Evolutionary conservation across 2,329 filamentous ascomycete species (phyloP).

Genomic region (Colletotrichum karsti): DNA sequence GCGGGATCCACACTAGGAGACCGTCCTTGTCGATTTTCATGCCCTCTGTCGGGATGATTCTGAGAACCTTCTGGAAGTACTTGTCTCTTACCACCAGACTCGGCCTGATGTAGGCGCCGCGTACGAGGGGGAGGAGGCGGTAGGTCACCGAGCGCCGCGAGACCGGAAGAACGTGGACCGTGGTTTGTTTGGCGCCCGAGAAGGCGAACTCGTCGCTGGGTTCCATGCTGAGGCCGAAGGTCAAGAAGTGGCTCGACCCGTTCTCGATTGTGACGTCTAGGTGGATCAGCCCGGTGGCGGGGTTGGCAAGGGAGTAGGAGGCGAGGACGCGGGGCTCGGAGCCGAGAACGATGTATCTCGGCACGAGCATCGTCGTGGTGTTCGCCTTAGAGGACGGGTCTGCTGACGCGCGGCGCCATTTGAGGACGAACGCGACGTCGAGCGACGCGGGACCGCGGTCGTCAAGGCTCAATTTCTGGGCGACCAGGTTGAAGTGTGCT

Average conservation of each 20-base stretch:
- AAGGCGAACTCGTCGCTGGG: conserved; percentile 93
- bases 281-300: conserved; percentile 46
- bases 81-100: conserved; percentile 83
- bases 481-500: conserved; percentile 76
- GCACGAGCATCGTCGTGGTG: conserved; percentile 77
- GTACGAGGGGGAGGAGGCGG: conserved; percentile 73
- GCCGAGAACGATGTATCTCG: conserved; percentile 81
- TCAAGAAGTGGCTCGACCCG: conserved; percentile 91
- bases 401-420: conserved; percentile 72
- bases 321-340: conserved; percentile 87
- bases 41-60: conserved; percentile 81
- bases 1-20: conserved; percentile 69
- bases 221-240: conserved; percentile 92
- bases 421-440: conserved; percentile 78
- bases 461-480: conserved; percentile 82
- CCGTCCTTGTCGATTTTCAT: conserved; percentile 73
- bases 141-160: conserved; percentile 80
- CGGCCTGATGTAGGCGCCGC: conserved; percentile 75
- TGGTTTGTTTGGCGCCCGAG: conserved; percentile 83
- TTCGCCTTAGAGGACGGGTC: conserved; percentile 51
- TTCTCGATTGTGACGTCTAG: conserved; percentile 82
- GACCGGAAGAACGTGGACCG: conserved; percentile 83
- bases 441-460: conserved; percentile 80
- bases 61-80: conserved; percentile 91
- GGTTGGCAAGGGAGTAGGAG: conserved; percentile 55